Evolutionary conservation across 192 early-diverging fungal genomes (phyloP), one percentile per base, ranked within the genome.

Genomic region (Entomortierella parvispora): DNA sequence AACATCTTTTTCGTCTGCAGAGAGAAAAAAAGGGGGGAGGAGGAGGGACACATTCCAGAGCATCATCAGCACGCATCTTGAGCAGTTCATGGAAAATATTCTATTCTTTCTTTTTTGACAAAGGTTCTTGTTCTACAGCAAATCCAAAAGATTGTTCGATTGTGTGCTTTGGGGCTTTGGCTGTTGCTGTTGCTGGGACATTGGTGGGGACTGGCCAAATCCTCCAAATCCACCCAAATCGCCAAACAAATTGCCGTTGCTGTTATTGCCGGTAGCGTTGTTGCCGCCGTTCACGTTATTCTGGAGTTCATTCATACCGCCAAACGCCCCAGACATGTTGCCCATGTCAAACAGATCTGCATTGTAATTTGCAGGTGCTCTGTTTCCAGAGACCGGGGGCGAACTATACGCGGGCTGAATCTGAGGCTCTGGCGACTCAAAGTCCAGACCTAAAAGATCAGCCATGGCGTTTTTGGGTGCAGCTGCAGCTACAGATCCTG

Each of bases 381-480:
- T 63, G 45, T 52, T 64, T 23, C 22, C 40, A 25, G 43, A 66
- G 34, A 69, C 34, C 8, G 54, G 45, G 42, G 70, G 59, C 31
- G 77, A 65, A 4, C 50, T 58, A 37, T 57, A 54, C 15, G 33
- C 54, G 5, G 81, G 37, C 12, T 40, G 37, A 9, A 9, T 5
- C 12, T 40, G 37, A 40, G 37, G 49, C 28, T 65, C 71, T 2
- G 90, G 83, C 0, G 82, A 88, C 37, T 86, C 90, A 82, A 89
- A 90, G 59, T 93, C 90, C 20, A 93, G 65, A 75, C 92, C 91
- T 45, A 93, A 76, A 18, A 93, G 79, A 62, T 93, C 90, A 23
- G 83, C 90, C 80, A 90, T 87, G 48, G 81, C 77, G 25, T 80
- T 83, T 56, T 84, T 85, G 18, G 87, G 87, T 26, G 84, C 85